phyloP scores from a whole-genome alignment of 352 stramenopile species.

The Ophiocytium majus region DNA sequence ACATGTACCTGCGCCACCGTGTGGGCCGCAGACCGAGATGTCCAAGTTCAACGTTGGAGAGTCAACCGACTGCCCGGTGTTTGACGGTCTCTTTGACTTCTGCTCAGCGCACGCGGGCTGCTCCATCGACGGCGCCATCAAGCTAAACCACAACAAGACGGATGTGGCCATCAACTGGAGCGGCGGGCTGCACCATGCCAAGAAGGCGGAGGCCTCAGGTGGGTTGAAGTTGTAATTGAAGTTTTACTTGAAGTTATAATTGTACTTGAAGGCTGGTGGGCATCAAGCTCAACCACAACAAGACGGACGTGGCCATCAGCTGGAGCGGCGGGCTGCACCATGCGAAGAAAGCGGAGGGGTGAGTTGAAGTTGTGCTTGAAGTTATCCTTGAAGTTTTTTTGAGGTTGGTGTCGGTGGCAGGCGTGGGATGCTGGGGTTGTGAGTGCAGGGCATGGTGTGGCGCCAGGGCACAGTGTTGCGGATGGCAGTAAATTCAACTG shows the following conservation, averaged over 20 bases:
- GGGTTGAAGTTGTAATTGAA: too few species aligned
- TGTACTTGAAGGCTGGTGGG: too few species aligned
- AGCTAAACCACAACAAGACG: slow-evolving; percentile 88
- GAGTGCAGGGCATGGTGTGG: too few species aligned
- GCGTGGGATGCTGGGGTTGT: too few species aligned
- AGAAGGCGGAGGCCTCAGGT: slow-evolving; percentile 74
- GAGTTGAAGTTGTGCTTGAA: too few species aligned
- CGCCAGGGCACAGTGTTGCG: too few species aligned
- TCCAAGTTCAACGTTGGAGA: slow-evolving; percentile 89
- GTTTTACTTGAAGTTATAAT: too few species aligned
- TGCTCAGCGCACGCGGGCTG: slow-evolving; percentile 89
- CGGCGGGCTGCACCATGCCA: slow-evolving; percentile 95
- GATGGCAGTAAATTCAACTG: too few species aligned
- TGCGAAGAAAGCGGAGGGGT: slow-evolving; percentile 88
- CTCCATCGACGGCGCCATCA: slow-evolving; percentile 91
- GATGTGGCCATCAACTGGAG: slow-evolving; percentile 98
- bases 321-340: slow-evolving; percentile 96
- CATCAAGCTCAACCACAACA: slow-evolving; percentile 89
- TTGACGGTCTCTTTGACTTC: slow-evolving; percentile 98
- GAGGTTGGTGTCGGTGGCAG: too few species aligned
- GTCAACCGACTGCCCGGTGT: slow-evolving; percentile 95
- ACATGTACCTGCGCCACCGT: neutral
- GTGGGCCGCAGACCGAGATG: slow-evolving; percentile 58
- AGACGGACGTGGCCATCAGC: slow-evolving; percentile 95
- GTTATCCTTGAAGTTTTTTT: too few species aligned